Base-by-base conservation (phyloP, 108 stramenopile species). In the Aurantiochytrium sp. region DNA sequence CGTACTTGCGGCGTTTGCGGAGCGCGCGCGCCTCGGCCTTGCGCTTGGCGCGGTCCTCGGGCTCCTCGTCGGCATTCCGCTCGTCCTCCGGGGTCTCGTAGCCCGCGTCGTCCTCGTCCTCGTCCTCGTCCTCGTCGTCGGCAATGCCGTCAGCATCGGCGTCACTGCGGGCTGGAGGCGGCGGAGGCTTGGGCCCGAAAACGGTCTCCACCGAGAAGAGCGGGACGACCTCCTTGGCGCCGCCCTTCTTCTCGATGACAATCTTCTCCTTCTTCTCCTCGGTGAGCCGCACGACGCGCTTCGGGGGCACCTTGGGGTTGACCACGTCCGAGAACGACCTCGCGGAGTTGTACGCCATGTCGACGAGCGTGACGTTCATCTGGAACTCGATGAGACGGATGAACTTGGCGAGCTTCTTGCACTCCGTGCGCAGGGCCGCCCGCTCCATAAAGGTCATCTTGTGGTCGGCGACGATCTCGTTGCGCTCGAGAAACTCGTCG, bases 391-490 rank as follows among this genome's bases (percentile, higher is more conserved):
- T 89, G 54, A 94, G 68, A 37, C 93, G 90, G 17, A 93, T 87
- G 50, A 94, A 93, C 31, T 89, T 89, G 3, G 92, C 93, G 36
- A 93, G 68, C 34, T 89, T 87, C 31, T 91, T 87, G 92, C 94
- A 93, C 69, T 94, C 92, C n/a, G 87, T 39, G 5, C 93, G 92
- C 27, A 93, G 69, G 37, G 89, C 45, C 4, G 94, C 93, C 6
- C 94, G 90, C 87, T 94, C 94, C 94, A 94, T 94, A 65, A 94
- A 94, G 2, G 93, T 93, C 94, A 94, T 94, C 34, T 86, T 92
- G 36, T 92, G 92, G 65, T 94, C 92, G 4, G 92, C 91, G n/a
- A 89, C 89, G 65, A 93, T 93, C n/a, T 69, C 53, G 54, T 93
- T 93, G 39, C 37, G 36, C 54, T 89, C 88, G 37, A 94, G 68